phyloP scores from a whole-genome alignment of 1,284 basidiomycete genomes.

The Cryptococcus sp. region DNA sequence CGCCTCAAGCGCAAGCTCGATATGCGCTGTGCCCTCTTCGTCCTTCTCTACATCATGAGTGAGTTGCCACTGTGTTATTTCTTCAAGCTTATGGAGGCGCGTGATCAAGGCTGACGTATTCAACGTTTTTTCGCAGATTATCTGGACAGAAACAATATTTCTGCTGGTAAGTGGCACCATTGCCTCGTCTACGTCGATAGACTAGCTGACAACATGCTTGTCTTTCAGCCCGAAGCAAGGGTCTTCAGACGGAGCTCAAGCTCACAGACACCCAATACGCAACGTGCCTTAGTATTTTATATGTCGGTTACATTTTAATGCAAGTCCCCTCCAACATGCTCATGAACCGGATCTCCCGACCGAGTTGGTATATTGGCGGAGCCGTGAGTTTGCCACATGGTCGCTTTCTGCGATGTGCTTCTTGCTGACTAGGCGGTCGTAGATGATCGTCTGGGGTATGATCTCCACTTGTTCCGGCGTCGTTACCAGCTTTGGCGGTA shows the following conservation, averaged over 20 bases:
- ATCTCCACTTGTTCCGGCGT: constrained; percentile 39
- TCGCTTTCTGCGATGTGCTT: neutral
- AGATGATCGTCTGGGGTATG: constrained; percentile 40
- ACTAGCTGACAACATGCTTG: constrained; percentile 1
- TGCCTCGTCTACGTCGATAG: neutral
- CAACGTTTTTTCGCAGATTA: constrained; percentile 19
- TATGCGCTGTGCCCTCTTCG: constrained; percentile 34
- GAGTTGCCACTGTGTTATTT: constrained; percentile 8
- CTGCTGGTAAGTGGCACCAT: neutral
- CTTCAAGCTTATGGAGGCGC: neutral
- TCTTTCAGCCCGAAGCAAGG: constrained; percentile 51
- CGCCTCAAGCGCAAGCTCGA: constrained; percentile 37
- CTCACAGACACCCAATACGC: constrained; percentile 67
- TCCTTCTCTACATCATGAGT: constrained; percentile 42
- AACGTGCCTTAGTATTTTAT: constrained; percentile 64
- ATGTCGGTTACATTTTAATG: constrained; percentile 28
- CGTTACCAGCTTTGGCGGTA: constrained; percentile 28
- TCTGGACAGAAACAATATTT: constrained; percentile 33
- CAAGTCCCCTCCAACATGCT: constrained; percentile 41
- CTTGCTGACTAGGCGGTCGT: neutral
- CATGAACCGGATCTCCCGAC: constrained; percentile 39
- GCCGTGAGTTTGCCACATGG: constrained; percentile 20
- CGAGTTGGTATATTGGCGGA: constrained; percentile 32
- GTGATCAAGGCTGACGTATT: neutral
- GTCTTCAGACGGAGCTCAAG: constrained; percentile 70